Conservation (phyloP, 2,329 filamentous ascomycete species). For the Allantophomopsis cytisporea region DNA sequence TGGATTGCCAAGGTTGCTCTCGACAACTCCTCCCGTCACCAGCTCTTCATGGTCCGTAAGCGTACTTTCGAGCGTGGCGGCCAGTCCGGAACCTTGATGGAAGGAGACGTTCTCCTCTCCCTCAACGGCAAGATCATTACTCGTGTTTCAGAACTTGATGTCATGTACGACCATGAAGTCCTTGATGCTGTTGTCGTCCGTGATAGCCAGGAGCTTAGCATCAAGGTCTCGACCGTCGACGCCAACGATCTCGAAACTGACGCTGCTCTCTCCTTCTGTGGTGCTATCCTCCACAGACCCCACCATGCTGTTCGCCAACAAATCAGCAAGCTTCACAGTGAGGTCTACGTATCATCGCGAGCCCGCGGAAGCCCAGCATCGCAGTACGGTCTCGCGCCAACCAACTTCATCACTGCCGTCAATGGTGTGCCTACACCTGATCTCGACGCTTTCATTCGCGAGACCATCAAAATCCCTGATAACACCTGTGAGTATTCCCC, state of each 20-base stretch:
- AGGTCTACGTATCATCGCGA: conserved; percentile 87
- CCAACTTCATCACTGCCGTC: conserved; percentile 94
- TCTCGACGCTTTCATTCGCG: conserved; percentile 64
- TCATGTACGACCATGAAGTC: conserved; percentile 84
- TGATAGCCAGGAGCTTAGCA: conserved; percentile 62
- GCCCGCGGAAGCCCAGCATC: conserved; percentile 74
- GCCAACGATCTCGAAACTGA: conserved; percentile 88
- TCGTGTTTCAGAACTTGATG: conserved; percentile 78
- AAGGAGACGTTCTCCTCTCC: conserved; percentile 86
- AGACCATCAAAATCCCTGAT: conserved; percentile 79
- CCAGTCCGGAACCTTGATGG: conserved; percentile 54
- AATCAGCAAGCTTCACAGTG: conserved; percentile 89
- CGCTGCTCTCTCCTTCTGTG: conserved; percentile 86
- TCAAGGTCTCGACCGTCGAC: conserved; percentile 73
- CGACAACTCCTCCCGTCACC: conserved; percentile 83
- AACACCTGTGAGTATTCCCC: conserved; percentile 60
- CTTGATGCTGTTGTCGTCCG: conserved; percentile 81
- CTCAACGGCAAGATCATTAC: conserved; percentile 90
- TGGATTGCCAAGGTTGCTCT: conserved; percentile 87
- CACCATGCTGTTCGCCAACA: conserved; percentile 96
- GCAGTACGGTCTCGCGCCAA: conserved; percentile 85
- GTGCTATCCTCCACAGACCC: conserved; percentile 81
- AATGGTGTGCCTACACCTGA: conserved; percentile 80
- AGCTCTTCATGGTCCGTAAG: conserved; percentile 97
- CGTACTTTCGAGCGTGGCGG: conserved; percentile 55